phyloP scores from a whole-genome alignment of 352 stramenopile genomes.

The Globisporangium carolinianum region DNA sequence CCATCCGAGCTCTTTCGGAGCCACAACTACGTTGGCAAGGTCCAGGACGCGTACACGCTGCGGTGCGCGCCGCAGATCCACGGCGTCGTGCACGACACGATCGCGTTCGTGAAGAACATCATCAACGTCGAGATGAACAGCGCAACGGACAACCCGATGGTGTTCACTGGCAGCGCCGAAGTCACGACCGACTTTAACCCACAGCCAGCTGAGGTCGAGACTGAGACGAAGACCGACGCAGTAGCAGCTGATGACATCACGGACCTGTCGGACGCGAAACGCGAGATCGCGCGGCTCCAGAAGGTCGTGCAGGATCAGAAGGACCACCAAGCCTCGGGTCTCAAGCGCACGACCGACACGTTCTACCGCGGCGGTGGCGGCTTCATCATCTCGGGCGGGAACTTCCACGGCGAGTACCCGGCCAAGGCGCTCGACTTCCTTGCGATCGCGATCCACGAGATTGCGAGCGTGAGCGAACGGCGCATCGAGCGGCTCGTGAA shows the following conservation, averaged over 20 bases:
- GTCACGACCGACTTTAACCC: slow-evolving; percentile 57
- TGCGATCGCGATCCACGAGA: slow-evolving; percentile 83
- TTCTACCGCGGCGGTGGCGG: slow-evolving; percentile 72
- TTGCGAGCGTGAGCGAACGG: slow-evolving; percentile 80
- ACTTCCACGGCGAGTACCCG: slow-evolving; percentile 89
- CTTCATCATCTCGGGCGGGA: slow-evolving; percentile 87
- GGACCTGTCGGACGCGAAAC: slow-evolving; percentile 62
- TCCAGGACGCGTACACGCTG: slow-evolving; percentile 88
- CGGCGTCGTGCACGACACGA: slow-evolving; percentile 83
- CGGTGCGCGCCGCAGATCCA: slow-evolving; percentile 87
- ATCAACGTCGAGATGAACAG: slow-evolving; percentile 90
- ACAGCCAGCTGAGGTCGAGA: slow-evolving; percentile 11
- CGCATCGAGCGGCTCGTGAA: slow-evolving; percentile 87
- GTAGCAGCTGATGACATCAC: slow-evolving; percentile 34
- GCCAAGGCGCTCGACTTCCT: slow-evolving; percentile 87
- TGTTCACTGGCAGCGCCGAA: slow-evolving; percentile 65
- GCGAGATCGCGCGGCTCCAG: slow-evolving; percentile 72
- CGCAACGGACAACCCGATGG: slow-evolving; percentile 88
- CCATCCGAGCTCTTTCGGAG: slow-evolving; percentile 82
- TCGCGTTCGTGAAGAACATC: slow-evolving; percentile 78
- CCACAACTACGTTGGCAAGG: slow-evolving; percentile 85
- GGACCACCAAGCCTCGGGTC: slow-evolving; percentile 34
- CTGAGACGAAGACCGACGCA: slow-evolving; percentile 12
- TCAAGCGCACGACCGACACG: slow-evolving; percentile 80
- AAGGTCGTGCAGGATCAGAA: slow-evolving; percentile 43